These are phyloP conservation scores for Rhizopus sp. DNA, from an alignment of 371 early-diverging fungal species.

Conservation along the genomic window DNA sequence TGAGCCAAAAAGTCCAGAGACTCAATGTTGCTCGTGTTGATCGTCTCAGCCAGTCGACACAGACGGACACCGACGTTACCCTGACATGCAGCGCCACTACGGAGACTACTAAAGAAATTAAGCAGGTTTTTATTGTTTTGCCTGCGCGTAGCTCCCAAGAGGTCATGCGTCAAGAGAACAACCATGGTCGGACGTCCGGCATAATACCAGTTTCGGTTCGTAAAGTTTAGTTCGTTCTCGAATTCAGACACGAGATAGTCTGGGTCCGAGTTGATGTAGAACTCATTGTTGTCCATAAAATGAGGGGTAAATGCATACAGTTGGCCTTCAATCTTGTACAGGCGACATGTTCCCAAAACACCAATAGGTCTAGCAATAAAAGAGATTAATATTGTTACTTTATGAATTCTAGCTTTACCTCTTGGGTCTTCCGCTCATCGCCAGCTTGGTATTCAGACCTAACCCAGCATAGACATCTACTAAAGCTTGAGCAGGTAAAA, in stretches of 20 bases:
- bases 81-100: constrained; percentile 60
- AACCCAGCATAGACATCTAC: constrained; percentile 75
- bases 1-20: constrained; percentile 83
- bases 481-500: constrained; percentile 72
- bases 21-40: constrained; percentile 78
- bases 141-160: constrained; percentile 14
- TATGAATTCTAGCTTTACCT: constrained; percentile 36
- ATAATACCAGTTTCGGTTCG: constrained; percentile 76
- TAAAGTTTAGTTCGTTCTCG: constrained; percentile 78
- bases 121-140: constrained; percentile 60
- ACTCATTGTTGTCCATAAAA: constrained; percentile 88
- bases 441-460: constrained; percentile 77
- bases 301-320: constrained; percentile 87
- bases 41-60: constrained; percentile 75
- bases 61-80: constrained; percentile 72
- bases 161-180: constrained; percentile 65
- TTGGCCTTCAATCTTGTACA: constrained; percentile 84
- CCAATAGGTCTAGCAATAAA: constrained; percentile 54
- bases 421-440: constrained; percentile 77
- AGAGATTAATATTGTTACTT: neutral
- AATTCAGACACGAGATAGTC: constrained; percentile 77
- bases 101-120: constrained; percentile 80
- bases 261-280: constrained; percentile 81
- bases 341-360: constrained; percentile 75
- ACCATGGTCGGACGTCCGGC: constrained; percentile 86